Base-by-base conservation (phyloP, 805 yeast species). In the Vanderwaltozyma tropicalis region DNA sequence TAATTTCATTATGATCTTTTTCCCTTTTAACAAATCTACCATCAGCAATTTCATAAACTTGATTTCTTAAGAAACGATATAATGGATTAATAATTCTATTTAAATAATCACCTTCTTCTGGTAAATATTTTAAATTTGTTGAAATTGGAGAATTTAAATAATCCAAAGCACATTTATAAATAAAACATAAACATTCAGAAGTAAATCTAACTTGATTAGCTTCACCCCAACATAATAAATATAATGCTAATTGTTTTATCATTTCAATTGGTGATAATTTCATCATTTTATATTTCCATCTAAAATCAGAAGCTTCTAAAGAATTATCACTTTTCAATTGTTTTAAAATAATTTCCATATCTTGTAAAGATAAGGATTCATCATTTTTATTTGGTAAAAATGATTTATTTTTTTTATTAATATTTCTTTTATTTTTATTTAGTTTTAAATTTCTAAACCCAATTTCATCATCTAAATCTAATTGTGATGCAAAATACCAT, bases 31-130 rank as follows among this genome's bases (percentile, higher is more conserved):
- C 80, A 49, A 74, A 82, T 62, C 86, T 77, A 40, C 89, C 89
- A 48, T 82, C 85, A 47, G 74, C 71, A 50, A 80, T 75, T 62
- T 81, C 88, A 50, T 80, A 83, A 41, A 81, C 88, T 62, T 83
- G 89, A 39, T 81, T 67, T 70, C 88, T 79, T 45, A 83, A 63
- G 67, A 72, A 83, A 49, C 76, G 72, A 61, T 83, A 92, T 35
- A 92, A 53, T 16, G 98, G 98, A 31, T 97, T 86, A 54, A 92
- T 79, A 42, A 92, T 77, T 61, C 95, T 73, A 68, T 88, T 84
- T 60, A 92, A 71, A 66, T 74, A 92, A 62, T 88, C 96, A 64
- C 92, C 72, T 64, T 81, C 89, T 39, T 86, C n/a, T 29, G 38
- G 38, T 16, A 19, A 35, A 28, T 29, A 15, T 22, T 35, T 20